Evolutionary conservation across 2,329 filamentous ascomycete genomes (phyloP).

Genomic region (Arthrobotrys musiformis): DNA sequence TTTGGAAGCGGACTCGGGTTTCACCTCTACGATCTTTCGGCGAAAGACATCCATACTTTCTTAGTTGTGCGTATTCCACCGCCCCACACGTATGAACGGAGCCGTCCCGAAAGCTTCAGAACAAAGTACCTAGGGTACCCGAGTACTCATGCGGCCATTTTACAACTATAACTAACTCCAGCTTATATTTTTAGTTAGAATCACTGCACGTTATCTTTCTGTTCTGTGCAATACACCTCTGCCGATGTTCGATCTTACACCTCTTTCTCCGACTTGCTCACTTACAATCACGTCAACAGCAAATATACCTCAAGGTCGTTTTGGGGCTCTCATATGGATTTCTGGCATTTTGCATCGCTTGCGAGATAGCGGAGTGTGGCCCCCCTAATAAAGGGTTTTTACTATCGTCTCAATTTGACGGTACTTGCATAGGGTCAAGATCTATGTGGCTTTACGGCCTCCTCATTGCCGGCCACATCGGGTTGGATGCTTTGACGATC

Average conservation of each 20-base stretch:
- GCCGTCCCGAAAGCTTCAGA: too few species aligned
- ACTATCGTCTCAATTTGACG: slow-evolving; percentile 25
- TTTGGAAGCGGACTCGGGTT: slow-evolving; percentile 33
- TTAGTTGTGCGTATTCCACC: slow-evolving; percentile 4
- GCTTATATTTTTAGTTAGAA: slow-evolving; percentile 25
- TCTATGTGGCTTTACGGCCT: slow-evolving; percentile 21
- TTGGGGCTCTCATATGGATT: slow-evolving; percentile 16
- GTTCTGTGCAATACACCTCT: slow-evolving; percentile 31
- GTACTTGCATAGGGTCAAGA: slow-evolving; percentile 11
- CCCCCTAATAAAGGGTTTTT: not conserved
- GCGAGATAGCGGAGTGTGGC: slow-evolving; percentile 24
- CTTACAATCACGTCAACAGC: slow-evolving; percentile 15
- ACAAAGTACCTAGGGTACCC: too few species aligned
- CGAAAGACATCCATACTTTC: slow-evolving; percentile 9
- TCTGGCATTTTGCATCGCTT: not conserved
- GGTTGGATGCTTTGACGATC: slow-evolving; percentile 34
- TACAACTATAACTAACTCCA: too few species aligned
- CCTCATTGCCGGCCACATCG: slow-evolving; percentile 28
- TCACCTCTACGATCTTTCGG: slow-evolving; percentile 33
- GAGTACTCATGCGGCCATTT: too few species aligned
- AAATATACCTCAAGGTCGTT: slow-evolving; percentile 12
- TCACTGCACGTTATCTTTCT: slow-evolving; percentile 31
- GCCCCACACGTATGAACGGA: not conserved
- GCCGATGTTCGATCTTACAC: slow-evolving; percentile 34
- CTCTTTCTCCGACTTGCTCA: slow-evolving; percentile 36